phyloP scores from a whole-genome alignment of 495 filamentous ascomycete species.

The Podospora conica region DNA sequence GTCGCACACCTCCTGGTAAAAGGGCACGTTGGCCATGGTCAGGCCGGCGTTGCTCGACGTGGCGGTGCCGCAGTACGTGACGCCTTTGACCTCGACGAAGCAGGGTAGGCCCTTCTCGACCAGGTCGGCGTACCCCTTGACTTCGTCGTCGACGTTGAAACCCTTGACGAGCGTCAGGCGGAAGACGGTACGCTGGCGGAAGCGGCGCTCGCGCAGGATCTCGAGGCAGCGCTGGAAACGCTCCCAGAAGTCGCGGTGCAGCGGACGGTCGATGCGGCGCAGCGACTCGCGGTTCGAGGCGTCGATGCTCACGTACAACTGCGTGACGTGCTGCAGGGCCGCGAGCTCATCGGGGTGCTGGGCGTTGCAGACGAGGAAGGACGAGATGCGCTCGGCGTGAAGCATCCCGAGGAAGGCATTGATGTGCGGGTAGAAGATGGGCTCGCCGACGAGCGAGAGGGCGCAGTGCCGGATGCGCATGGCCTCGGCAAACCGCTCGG shows the following conservation, averaged over 20 bases:
- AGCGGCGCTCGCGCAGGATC: constrained; percentile 74
- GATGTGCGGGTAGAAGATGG: constrained; percentile 97
- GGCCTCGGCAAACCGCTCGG: constrained; percentile 86
- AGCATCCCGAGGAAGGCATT: constrained; percentile 80
- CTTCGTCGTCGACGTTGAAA: constrained; percentile 94
- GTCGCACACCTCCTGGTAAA: constrained; percentile 76
- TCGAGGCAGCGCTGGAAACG: constrained; percentile 86
- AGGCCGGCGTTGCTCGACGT: constrained; percentile 73
- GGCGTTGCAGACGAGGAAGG: constrained; percentile 96
- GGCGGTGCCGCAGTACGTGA: constrained; percentile 91
- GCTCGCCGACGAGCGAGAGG: constrained; percentile 84
- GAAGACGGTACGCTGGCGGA: constrained; percentile 86
- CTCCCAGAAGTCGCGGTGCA: constrained; percentile 97
- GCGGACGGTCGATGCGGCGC: constrained; percentile 78
- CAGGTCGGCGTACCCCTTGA: constrained; percentile 81
- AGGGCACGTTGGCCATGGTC: constrained; percentile 93
- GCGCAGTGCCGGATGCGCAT: constrained; percentile 92
- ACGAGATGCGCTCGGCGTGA: constrained; percentile 80
- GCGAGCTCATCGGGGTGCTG: constrained; percentile 91
- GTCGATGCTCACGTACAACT: constrained; percentile 93
- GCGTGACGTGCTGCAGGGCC: constrained; percentile 73
- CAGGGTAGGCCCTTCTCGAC: constrained; percentile 77
- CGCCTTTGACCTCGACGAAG: constrained; percentile 92
- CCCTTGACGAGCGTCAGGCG: constrained; percentile 89
- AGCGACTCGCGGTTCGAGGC: constrained; percentile 85